Evolutionary conservation across 768 basidiomycete genomes (phyloP).

Genomic region (Heimioporus sp.): DNA sequence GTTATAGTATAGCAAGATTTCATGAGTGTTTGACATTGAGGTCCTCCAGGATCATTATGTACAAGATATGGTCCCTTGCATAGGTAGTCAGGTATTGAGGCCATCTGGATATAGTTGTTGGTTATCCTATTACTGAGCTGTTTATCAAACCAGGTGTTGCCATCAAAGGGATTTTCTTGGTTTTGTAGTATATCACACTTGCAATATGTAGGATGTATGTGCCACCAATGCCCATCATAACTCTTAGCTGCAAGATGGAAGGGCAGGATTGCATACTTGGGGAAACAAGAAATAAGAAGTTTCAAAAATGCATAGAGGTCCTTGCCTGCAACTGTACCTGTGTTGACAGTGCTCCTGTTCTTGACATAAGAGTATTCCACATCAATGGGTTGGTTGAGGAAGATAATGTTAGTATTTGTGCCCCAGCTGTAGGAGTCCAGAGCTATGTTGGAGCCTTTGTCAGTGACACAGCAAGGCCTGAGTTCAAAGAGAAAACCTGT

Average conservation of each 20-base stretch:
- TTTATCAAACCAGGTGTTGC: slow-evolving; percentile 41
- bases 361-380: slow-evolving; percentile 89
- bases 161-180: slow-evolving; percentile 51
- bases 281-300: slow-evolving; percentile 75
- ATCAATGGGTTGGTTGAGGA: slow-evolving; percentile 74
- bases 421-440: slow-evolving; percentile 87
- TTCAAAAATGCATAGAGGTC: slow-evolving; percentile 88
- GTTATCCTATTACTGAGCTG: slow-evolving; percentile 82
- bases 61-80: slow-evolving; percentile 83
- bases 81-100: slow-evolving; percentile 75
- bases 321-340: slow-evolving; percentile 80
- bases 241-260: slow-evolving; percentile 85
- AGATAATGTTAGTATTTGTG: slow-evolving; percentile 56
- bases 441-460: slow-evolving; percentile 68
- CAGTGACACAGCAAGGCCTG: slow-evolving; percentile 77
- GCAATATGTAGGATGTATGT: slow-evolving; percentile 89
- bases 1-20: slow-evolving; percentile 69
- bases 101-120: slow-evolving; percentile 80
- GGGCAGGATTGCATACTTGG: slow-evolving; percentile 63
- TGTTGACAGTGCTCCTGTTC: slow-evolving; percentile 71
- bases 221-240: slow-evolving; percentile 73
- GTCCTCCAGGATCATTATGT: slow-evolving; percentile 65
- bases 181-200: slow-evolving; percentile 75
- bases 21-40: slow-evolving; percentile 73
- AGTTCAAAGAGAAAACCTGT: slow-evolving; percentile 91